A percentile compares a stretch with the other conserved stretches of the same genome.
phyloP scores from a whole-genome alignment of 2,329 filamentous ascomycete species.

The Fusarium coffeatum region DNA sequence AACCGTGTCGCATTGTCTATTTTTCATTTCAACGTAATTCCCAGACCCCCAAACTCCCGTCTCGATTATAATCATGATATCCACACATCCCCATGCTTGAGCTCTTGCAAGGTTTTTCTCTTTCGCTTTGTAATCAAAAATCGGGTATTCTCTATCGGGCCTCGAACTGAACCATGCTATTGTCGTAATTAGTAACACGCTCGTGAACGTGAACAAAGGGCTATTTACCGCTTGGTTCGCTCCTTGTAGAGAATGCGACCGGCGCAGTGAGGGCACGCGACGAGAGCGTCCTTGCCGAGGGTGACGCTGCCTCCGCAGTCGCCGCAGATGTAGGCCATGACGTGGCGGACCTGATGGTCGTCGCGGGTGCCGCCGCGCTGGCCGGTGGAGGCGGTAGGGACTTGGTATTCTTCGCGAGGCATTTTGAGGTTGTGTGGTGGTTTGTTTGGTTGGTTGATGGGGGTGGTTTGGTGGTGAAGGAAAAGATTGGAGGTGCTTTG shows the following conservation, averaged over 20 bases:
- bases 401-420: conserved; percentile 83
- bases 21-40: conserved; percentile 31
- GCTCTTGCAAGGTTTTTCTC: conserved; percentile 13
- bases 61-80: conserved; percentile 34
- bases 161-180: conserved; percentile 98
- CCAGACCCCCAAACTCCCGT: conserved; percentile 45
- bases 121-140: conserved; percentile 21
- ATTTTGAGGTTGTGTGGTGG: conserved; percentile 51
- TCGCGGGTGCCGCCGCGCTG: conserved; percentile 56
- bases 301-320: conserved; percentile 58
- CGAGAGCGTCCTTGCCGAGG: conserved; percentile 62
- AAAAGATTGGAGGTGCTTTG: conserved; percentile 41
- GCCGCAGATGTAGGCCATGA: conserved; percentile 57
- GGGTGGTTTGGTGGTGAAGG: conserved; percentile 8
- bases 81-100: conserved; percentile 26
- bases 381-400: conserved; percentile 67
- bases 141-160: conserved; percentile 69
- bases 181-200: conserved; percentile 6
- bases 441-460: not conserved
- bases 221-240: conserved; percentile 88
- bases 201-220: fast-evolving
- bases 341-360: conserved; percentile 53
- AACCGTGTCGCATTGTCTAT: conserved; percentile 35
- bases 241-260: conserved; percentile 98
- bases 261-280: conserved; percentile 72